Percentiles rank a stretch among this genome's conserved stretches.
These are phyloP conservation scores for Abrus precatorius DNA, from an alignment of 306 rosid species.

Conservation along the genomic window DNA sequence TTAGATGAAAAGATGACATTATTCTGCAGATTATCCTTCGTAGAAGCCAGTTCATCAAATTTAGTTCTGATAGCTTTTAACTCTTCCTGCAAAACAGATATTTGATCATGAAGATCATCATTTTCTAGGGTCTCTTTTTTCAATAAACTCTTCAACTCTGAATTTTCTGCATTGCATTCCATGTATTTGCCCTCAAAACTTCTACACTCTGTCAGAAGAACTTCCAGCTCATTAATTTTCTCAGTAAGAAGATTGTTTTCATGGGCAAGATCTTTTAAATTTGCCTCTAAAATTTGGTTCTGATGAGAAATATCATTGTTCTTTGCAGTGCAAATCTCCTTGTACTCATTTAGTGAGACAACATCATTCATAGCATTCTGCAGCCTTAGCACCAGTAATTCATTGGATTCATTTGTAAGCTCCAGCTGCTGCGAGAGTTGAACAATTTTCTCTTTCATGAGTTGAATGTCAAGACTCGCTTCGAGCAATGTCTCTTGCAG, in stretches of 20 bases:
- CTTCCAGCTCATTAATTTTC: conserved; percentile 70
- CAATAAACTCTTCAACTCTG: conserved; percentile 67
- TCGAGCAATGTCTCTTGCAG: conserved; percentile 83
- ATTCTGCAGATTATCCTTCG: conserved; percentile 72
- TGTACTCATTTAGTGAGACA: conserved; percentile 66
- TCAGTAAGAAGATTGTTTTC: conserved; percentile 66
- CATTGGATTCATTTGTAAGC: conserved; percentile 79
- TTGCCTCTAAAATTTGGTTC: conserved; percentile 71
- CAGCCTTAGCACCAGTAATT: conserved; percentile 68
- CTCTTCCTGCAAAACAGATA: conserved; percentile 72
- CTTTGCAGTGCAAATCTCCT: conserved; percentile 65
- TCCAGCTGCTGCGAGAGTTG: conserved; percentile 78
- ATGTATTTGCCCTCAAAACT: conserved; percentile 66
- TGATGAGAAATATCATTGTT: conserved; percentile 71
- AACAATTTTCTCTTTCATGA: conserved; percentile 64
- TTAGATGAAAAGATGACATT: conserved; percentile 52
- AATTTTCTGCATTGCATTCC: conserved; percentile 69
- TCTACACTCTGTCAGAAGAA: conserved; percentile 63
- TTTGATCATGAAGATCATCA: conserved; percentile 57
- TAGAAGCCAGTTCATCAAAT: conserved; percentile 62
- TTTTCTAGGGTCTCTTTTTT: conserved; percentile 64
- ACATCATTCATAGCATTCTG: conserved; percentile 78
- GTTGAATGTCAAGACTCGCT: conserved; percentile 65
- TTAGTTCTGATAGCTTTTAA: conserved; percentile 62
- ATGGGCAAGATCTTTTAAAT: conserved; percentile 55